Evolutionary conservation across 2,329 filamentous ascomycete genomes (phyloP), one percentile per base, ranked within the genome.

Genomic region (Colletotrichum lentis): DNA sequence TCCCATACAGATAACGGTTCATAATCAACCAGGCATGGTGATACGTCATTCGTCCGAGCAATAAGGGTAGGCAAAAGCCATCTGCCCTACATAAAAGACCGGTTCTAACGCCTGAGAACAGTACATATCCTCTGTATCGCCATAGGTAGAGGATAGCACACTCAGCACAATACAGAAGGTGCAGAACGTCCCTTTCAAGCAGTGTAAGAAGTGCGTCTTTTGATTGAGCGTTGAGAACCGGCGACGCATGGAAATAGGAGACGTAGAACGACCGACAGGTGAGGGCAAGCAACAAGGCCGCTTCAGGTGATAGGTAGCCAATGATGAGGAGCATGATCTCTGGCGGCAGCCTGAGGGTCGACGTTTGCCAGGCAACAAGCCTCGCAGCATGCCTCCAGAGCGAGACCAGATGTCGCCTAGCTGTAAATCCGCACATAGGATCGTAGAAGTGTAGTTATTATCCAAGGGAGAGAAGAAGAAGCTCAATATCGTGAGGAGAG

Each of bases 1-100:
- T n/a, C 16, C 70, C 70, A 49, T 69, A 67, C 6, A 71, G 62
- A 44, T 70, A 60, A 20, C 59, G 50, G 61, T 72, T 70, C 66
- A 72, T 71, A 3, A 63, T 31, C 14, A 71, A 54, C 46, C 69
- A 37, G 12, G 65, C 65, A 18, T 55, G 22, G 27, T 47, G 63
- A 44, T 72, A 71, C 3, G 37, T 18, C n/a, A 70, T 27, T 4
- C 0, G 1, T 31, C 47, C 16, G 2, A 0, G 14, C 5, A 1
- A 2, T n/a, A 14, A 31, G 1, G 24, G 47, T n/a, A 11, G 7
- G 6, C 5, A 2, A 18, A 31, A 50, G 14, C 22, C 22, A 1
- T 2, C 18, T 1, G 0, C 0, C 14, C 2, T 27, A 10, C 47
- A 50, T 8, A 0, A 3, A 50, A 27, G 22, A 50, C 22, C 22